These are phyloP conservation scores for Colletotrichum tropicale DNA, from an alignment of 2,329 filamentous ascomycete species.

Conservation along the genomic window DNA sequence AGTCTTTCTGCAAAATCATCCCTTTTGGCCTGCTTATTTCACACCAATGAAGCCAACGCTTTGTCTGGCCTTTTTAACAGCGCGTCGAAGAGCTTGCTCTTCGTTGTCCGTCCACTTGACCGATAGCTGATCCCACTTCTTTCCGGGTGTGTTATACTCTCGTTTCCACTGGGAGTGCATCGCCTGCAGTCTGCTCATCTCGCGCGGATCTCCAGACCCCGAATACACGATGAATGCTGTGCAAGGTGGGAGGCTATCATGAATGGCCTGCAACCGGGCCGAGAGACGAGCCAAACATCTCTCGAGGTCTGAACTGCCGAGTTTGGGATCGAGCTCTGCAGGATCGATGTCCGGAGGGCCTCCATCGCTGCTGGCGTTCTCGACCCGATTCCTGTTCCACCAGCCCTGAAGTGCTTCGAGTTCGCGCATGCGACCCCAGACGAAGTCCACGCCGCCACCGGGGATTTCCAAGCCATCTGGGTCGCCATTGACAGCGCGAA, in stretches of 20 bases:
- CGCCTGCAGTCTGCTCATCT: conserved; percentile 66
- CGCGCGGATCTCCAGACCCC: conserved; percentile 70
- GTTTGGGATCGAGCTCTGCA: conserved; percentile 29
- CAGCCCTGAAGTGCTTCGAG: conserved; percentile 69
- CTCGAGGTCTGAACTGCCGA: conserved; percentile 42
- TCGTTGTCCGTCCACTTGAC: conserved; percentile 73
- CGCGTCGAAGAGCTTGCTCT: conserved; percentile 65
- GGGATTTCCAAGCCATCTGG: conserved; percentile 60
- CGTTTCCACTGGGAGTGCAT: conserved; percentile 65
- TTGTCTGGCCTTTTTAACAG: conserved; percentile 60
- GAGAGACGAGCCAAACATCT: conserved; percentile 49
- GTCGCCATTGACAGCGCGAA: conserved; percentile 66
- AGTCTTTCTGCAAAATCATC: background rate
- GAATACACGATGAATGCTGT: conserved; percentile 69
- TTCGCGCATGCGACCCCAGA: conserved; percentile 70
- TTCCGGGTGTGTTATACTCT: conserved; percentile 67
- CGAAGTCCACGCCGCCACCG: conserved; percentile 68
- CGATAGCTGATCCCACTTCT: conserved; percentile 69
- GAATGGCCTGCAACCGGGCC: conserved; percentile 56
- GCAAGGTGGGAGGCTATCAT: conserved; percentile 65
- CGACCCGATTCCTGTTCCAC: conserved; percentile 65
- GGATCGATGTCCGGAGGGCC: conserved; percentile 35
- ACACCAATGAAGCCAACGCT: conserved; percentile 70
- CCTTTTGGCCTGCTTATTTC: conserved; percentile 51
- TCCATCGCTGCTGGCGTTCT: conserved; percentile 34